Evolutionary conservation across 257 asterid species (phyloP).

Genomic region (Penstemon newberryi): DNA sequence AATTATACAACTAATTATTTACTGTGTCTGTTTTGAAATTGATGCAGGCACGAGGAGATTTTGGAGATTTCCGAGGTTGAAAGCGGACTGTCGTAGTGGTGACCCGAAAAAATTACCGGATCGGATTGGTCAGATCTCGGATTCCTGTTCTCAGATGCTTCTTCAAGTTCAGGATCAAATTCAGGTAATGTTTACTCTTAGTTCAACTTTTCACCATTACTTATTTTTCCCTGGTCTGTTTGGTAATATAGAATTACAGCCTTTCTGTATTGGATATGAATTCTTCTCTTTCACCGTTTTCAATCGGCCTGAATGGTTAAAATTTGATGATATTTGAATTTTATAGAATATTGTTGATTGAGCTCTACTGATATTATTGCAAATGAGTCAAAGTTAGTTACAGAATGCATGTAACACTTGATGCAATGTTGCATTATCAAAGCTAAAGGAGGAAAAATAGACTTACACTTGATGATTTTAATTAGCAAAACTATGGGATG

Average conservation of each 20-base stretch:
- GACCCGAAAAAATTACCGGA: conserved; percentile 44
- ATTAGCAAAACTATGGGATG: background rate
- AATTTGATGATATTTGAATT: background rate
- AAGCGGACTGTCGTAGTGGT: conserved; percentile 47
- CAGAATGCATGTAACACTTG: background rate
- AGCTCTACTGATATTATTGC: background rate
- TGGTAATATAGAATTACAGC: background rate
- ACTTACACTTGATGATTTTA: background rate
- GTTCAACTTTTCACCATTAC: too few relatives aligned
- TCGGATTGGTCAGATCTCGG: conserved; percentile 66
- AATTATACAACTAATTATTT: background rate
- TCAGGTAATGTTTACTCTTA: conserved; percentile 37
- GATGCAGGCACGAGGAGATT: conserved; percentile 49
- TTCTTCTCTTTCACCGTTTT: conserved; percentile 5
- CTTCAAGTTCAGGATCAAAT: conserved; percentile 63
- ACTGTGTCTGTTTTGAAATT: conserved; percentile 1
- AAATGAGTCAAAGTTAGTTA: background rate
- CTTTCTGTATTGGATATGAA: background rate
- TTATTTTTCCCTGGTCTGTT: background rate
- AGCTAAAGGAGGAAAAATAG: too few relatives aligned
- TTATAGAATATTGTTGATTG: background rate
- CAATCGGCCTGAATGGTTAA: conserved; percentile 2
- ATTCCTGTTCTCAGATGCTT: conserved; percentile 85
- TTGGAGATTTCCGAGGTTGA: conserved; percentile 67
- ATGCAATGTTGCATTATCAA: too few relatives aligned